phyloP scores from a whole-genome alignment of 768 basidiomycete species.

The Sarcodon aspratus region DNA sequence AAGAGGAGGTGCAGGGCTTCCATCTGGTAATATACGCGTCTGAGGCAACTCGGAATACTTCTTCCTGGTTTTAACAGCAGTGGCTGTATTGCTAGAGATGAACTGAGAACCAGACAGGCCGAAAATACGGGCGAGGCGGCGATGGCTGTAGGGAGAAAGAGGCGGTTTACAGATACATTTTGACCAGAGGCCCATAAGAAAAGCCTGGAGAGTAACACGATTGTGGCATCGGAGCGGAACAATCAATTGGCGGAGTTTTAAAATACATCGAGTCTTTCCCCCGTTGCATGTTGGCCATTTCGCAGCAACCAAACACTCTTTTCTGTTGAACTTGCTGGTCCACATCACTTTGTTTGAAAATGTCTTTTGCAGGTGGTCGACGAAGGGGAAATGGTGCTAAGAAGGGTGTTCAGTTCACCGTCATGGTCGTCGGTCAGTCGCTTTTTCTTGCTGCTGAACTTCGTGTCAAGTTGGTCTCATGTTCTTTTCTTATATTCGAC shows the following conservation, averaged over 20 bases:
- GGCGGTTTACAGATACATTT: conserved; percentile 5
- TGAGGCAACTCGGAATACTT: conserved; percentile 49
- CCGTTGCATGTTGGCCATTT: conserved; percentile 9
- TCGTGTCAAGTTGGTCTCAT: neutral
- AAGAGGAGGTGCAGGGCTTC: conserved; percentile 29
- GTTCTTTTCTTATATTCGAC: conserved; percentile 4
- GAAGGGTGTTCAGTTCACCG: conserved; percentile 96
- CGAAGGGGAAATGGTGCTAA: conserved; percentile 92
- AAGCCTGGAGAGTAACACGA: neutral
- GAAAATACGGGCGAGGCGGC: neutral
- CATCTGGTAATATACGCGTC: conserved; percentile 29
- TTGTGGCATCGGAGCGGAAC: neutral
- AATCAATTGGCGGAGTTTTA: conserved; percentile 14
- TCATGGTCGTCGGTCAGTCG: conserved; percentile 92
- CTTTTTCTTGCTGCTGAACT: neutral
- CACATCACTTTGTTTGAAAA: conserved; percentile 15
- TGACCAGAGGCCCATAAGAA: conserved; percentile 7
- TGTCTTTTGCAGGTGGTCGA: conserved; percentile 73
- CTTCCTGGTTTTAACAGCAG: conserved; percentile 28
- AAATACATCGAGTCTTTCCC: conserved; percentile 12
- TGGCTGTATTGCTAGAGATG: neutral
- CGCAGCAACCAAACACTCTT: conserved; percentile 7
- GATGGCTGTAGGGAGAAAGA: neutral
- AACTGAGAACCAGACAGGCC: neutral
- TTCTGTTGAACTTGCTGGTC: no score